These are phyloP conservation scores for Colletotrichum theobromicola DNA, from an alignment of 2,329 filamentous ascomycete genomes.

Conservation along the genomic window DNA sequence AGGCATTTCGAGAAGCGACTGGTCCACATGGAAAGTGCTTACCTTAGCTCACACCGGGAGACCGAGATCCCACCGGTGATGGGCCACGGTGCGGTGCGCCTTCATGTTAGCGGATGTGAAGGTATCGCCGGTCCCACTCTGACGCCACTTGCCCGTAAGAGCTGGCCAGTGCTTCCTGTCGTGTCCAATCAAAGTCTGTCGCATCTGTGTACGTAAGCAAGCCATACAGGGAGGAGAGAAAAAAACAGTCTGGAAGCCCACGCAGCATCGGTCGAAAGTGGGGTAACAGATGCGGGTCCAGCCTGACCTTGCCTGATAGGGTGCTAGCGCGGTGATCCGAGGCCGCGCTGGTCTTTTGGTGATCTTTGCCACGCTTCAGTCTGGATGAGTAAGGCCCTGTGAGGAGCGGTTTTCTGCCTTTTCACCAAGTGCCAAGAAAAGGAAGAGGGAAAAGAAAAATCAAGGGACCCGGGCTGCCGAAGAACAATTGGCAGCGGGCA, in stretches of 20 bases:
- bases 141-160: not conserved
- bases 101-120: not conserved
- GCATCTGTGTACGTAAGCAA: not conserved
- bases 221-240: not conserved
- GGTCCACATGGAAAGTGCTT: not conserved
- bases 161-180: not conserved
- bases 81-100: not conserved
- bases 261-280: not conserved
- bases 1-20: not conserved
- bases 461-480: slow-evolving; percentile 6
- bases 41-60: not conserved
- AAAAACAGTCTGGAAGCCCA: slow-evolving; percentile 1
- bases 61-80: not conserved
- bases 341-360: not conserved
- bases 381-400: not conserved
- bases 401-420: not conserved
- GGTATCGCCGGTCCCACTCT: not conserved
- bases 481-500: not conserved
- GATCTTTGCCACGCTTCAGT: not conserved
- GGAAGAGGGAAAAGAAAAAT: not conserved
- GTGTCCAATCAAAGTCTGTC: not conserved
- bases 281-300: not conserved
- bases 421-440: not conserved
- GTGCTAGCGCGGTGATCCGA: not conserved
- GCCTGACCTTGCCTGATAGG: not conserved